Percentiles rank a stretch among this genome's conserved stretches.
Conservation (phyloP, 768 basidiomycete genomes). For the Boletus vinaceobasis region DNA sequence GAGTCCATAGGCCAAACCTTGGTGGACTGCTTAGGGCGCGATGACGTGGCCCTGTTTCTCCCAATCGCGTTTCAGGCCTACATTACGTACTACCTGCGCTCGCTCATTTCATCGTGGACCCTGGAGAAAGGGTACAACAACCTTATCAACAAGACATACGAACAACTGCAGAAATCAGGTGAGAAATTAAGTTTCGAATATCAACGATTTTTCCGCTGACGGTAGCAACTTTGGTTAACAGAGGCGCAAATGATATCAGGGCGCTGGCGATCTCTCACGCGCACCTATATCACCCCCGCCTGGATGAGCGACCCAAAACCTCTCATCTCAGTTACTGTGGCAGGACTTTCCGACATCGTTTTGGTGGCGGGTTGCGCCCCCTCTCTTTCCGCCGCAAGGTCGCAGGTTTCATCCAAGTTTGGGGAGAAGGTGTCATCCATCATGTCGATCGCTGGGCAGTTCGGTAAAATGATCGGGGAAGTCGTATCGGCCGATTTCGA, state of each 20-base stretch:
- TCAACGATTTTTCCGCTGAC: neutral
- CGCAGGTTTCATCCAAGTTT: neutral
- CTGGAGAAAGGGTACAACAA: neutral
- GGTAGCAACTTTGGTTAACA: neutral
- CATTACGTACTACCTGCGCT: neutral
- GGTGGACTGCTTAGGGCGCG: neutral
- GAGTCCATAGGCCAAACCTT: neutral
- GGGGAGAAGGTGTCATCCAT: neutral
- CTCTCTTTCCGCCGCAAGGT: neutral
- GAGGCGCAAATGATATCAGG: conserved; percentile 8
- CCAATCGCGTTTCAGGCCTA: conserved; percentile 8
- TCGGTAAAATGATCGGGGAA: conserved; percentile 8
- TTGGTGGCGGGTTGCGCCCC: conserved; percentile 3
- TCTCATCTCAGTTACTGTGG: neutral
- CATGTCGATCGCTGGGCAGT: neutral
- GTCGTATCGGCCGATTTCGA: conserved; percentile 7
- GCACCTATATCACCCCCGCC: neutral
- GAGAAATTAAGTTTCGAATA: neutral
- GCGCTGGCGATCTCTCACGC: conserved; percentile 12
- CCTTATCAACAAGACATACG: conserved; percentile 4
- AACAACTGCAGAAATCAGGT: conserved; percentile 4
- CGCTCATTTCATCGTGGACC: conserved; percentile 10
- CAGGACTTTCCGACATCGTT: conserved; percentile 3
- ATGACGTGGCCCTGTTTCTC: conserved; percentile 2
- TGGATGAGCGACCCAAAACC: neutral